Base-by-base conservation (phyloP, 805 yeast genomes). In the Candida taoyuanica region DNA sequence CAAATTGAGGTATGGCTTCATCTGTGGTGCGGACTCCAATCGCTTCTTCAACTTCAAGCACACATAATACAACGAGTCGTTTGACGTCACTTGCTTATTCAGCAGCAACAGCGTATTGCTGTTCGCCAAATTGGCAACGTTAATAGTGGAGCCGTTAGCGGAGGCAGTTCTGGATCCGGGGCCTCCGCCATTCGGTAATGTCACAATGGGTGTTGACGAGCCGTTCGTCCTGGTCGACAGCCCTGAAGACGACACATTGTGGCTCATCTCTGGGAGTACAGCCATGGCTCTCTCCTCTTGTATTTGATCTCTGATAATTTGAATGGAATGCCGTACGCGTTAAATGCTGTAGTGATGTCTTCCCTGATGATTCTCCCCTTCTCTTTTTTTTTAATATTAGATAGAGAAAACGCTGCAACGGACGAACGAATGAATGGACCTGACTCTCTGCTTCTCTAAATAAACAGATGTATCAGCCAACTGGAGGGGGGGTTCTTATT, bases 1-100 rank as follows among this genome's bases (percentile, higher is more conserved):
- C 26, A 76, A 63, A 37, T 73, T 71, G 42, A 85, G 55, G 57
- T 77, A 83, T 28, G 88, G 82, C 26, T 71, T 73, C 71, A 87
- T 70, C 15, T 81, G 88, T 0, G 83, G 77, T 17, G 84, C 71
- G 29, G 65, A 62, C 37, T 73, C 75, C 25, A 87, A 60, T 42
- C 81, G 62, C 40, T 63, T 67, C 52, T 76, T 71, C 39, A 85
- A 65, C 20, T 65, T 67, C 17, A 70, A 59, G 56, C 93, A 78
- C 27, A 84, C 73, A 57, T 80, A 79, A 56, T 76, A 85, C 18
- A 86, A 62, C 24, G 89, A 86, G 43, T 81, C 89, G 35, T 70
- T 64, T 16, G 78, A 76, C 17, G 71, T 64, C 5, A 83, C 83
- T 43, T 70, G 72, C 47, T 70, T 71, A 60, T 84, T 85, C 76